phyloP scores from a whole-genome alignment of 2,329 filamentous ascomycete species.

The Pseudonectria buxi region DNA sequence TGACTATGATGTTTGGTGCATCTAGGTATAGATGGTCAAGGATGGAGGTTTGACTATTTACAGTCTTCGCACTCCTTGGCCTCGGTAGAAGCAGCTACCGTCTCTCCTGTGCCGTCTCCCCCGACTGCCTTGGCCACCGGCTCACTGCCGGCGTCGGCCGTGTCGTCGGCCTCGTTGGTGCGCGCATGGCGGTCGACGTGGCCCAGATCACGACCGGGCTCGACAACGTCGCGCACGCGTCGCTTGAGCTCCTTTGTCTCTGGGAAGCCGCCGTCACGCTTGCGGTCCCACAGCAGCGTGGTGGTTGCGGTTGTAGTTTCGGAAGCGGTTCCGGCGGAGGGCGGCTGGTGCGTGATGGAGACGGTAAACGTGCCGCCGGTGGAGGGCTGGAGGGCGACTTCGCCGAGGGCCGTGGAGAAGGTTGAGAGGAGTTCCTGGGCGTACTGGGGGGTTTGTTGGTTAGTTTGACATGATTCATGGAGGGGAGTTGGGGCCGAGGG shows the following conservation, averaged over 20 bases:
- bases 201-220: conserved; percentile 70
- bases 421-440: conserved; percentile 94
- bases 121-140: conserved; percentile 1
- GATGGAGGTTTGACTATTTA: conserved; percentile 5
- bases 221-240: conserved; percentile 72
- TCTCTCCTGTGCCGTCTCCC: background rate
- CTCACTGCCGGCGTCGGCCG: conserved; percentile 1
- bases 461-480: conserved; percentile 1
- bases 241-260: conserved; percentile 90
- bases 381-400: conserved; percentile 78
- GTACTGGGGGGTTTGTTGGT: conserved; percentile 65
- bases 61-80: conserved; percentile 23
- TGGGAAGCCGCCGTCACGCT: conserved; percentile 80
- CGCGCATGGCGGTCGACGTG: conserved; percentile 60
- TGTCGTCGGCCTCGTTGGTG: conserved; percentile 13
- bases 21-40: too few relatives aligned
- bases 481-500: too few relatives aligned
- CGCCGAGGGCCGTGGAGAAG: conserved; percentile 75
- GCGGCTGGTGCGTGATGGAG: conserved; percentile 43
- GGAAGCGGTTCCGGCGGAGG: conserved; percentile 9
- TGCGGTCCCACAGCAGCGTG: conserved; percentile 79
- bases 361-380: conserved; percentile 82
- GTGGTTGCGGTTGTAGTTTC: conserved; percentile 17
- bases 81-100: conserved; percentile 1
- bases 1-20: too few relatives aligned